Evolutionary conservation across 345 rosid genomes (phyloP), one percentile per base, ranked within the genome.

Genomic region (Brassica incana): DNA sequence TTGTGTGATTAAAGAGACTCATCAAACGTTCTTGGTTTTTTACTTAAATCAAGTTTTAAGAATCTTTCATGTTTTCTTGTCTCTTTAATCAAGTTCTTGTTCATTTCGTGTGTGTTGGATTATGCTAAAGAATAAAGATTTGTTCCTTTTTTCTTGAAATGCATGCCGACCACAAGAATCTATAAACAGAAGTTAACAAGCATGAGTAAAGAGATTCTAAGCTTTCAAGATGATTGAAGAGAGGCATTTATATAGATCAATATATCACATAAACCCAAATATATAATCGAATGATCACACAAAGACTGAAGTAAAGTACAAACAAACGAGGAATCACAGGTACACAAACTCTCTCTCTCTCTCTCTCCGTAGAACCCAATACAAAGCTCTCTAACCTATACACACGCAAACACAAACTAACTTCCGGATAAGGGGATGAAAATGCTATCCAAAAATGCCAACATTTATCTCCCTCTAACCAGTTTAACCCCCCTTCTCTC

Each of bases 401-500:
- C 78, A 79, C 82, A 79, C 78, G 29, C 74, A 66, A 72, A 78
- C 73, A 52, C 59, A 78, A 72, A 72, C 73, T 59, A 69, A 73
- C 56, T 78, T 56, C 61, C 61, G 73, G 15, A 59, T 18, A 16
- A 16, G 73, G 30, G 20, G 72, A 65, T 12, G 61, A 72, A 72
- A 72, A 43, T 40, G 77, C 66, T 65, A 78, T 48, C 81, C 77
- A 72, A 78, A 36, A 78, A 78, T 78, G 77, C 72, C 73, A 78
- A 77, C 77, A 72, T 68, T 25, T 76, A 72, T 58, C 56, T 45
- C 69, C 70, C 74, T 73, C 69, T 59, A 73, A 43, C 63, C 82
- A 73, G 36, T 59, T 67, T 58, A 61, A 63, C 45, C 38, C 77
- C 71, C 54, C 50, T 40, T 33, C 8, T 48, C 3, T 67, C 20